A percentile compares a stretch with the other conserved stretches of the same genome.
Conservation (phyloP, 768 basidiomycete genomes). For the Tylopilus cervinicoccineus region DNA sequence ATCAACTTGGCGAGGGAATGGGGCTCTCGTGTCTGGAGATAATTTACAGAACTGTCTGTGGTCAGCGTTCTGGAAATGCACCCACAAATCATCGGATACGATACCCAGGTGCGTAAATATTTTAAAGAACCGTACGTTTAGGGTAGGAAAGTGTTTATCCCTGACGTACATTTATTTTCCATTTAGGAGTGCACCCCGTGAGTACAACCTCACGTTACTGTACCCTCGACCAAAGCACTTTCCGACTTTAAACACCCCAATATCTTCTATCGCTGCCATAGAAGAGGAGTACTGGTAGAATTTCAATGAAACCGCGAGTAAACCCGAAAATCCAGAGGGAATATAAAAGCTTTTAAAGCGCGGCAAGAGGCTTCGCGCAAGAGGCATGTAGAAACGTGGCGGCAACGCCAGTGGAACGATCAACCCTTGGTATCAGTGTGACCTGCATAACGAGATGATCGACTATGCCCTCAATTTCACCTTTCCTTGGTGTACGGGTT, state of each 20-base stretch:
- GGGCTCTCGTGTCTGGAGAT: too few relatives aligned
- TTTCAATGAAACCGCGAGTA: too few relatives aligned
- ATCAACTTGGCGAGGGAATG: constrained; percentile 67
- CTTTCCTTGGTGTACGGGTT: constrained; percentile 50
- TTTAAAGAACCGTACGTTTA: constrained; percentile 68
- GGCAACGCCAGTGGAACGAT: constrained; percentile 51
- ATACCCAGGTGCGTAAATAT: constrained; percentile 60
- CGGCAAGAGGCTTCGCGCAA: constrained; percentile 24
- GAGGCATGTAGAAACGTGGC: constrained; percentile 42
- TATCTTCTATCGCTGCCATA: too few relatives aligned
- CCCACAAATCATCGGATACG: constrained; percentile 68
- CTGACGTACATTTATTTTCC: background rate
- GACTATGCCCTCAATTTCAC: constrained; percentile 75
- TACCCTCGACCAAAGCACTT: constrained; percentile 60
- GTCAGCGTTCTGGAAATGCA: constrained; percentile 65
- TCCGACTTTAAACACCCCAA: constrained; percentile 33
- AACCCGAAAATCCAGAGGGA: constrained; percentile 14
- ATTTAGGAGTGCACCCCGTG: constrained; percentile 55
- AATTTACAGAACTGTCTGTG: constrained; percentile 60
- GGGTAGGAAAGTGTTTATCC: too few relatives aligned
- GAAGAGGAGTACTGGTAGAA: too few relatives aligned
- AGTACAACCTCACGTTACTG: constrained; percentile 61
- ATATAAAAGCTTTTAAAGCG: constrained; percentile 20
- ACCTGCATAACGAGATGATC: constrained; percentile 57
- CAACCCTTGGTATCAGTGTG: constrained; percentile 64